These are phyloP conservation scores for Lactifluus pinguis DNA, from an alignment of 768 basidiomycete genomes.

Conservation along the genomic window DNA sequence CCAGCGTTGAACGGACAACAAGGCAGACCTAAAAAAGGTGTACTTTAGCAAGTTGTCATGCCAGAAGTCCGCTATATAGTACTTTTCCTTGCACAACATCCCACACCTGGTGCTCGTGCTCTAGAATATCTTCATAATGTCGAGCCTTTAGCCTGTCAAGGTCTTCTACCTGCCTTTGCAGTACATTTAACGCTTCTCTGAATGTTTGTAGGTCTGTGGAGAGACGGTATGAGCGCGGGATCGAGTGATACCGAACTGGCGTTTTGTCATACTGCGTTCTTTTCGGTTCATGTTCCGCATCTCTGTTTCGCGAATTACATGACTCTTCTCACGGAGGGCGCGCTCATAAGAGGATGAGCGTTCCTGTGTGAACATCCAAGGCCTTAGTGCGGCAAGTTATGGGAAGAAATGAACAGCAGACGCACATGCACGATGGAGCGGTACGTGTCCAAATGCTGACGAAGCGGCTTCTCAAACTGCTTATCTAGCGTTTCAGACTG, in stretches of 20 bases:
- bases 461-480: constrained; percentile 81
- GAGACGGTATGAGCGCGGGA: background rate
- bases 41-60: background rate
- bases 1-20: constrained; percentile 83
- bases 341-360: constrained; percentile 79
- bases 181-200: constrained; percentile 67
- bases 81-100: constrained; percentile 82
- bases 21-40: constrained; percentile 49
- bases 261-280: constrained; percentile 59
- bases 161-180: constrained; percentile 88
- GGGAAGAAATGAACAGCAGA: background rate
- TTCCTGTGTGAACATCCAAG: constrained; percentile 43
- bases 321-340: constrained; percentile 73
- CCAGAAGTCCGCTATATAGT: constrained; percentile 7
- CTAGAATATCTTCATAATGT: constrained; percentile 84
- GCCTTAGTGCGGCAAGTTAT: constrained; percentile 1
- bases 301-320: constrained; percentile 79
- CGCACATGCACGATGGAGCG: constrained; percentile 60
- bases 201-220: constrained; percentile 78
- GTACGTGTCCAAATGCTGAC: constrained; percentile 79
- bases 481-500: constrained; percentile 82
- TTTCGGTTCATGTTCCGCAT: constrained; percentile 75
- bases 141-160: constrained; percentile 75
- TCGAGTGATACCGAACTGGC: background rate
- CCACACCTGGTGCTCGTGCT: constrained; percentile 96